Evolutionary conservation across 129 eudicot species (phyloP).

Genomic region (Saussurea involucrata): DNA sequence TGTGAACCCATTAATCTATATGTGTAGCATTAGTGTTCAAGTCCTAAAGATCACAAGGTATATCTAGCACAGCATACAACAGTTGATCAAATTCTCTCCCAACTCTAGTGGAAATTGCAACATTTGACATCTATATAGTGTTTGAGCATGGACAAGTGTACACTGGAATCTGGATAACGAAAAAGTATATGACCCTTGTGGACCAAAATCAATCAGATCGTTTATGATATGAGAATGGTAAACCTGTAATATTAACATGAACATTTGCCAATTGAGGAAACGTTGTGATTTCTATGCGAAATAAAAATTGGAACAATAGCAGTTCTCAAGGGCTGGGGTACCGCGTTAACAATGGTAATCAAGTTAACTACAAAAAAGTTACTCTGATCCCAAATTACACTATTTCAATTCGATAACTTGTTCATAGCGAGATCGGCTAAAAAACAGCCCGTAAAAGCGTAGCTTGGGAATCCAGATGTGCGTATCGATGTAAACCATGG

Average conservation of each 20-base stretch:
- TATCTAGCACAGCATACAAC: too few relatives aligned
- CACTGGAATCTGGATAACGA: background rate
- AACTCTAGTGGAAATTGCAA: background rate
- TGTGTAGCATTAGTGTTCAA: background rate
- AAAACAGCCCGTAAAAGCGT: background rate
- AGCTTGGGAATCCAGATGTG: background rate
- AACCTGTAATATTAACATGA: background rate
- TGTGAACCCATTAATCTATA: background rate
- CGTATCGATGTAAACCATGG: background rate
- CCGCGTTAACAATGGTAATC: background rate
- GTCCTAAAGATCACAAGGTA: background rate
- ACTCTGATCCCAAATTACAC: background rate
- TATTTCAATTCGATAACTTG: background rate
- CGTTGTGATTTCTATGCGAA: background rate
- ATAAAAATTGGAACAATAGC: background rate
- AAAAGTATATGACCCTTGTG: background rate
- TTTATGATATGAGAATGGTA: background rate
- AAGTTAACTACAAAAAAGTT: background rate
- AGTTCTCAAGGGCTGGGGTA: background rate
- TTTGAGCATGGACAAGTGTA: background rate
- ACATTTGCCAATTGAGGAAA: background rate
- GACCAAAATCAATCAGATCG: slow-evolving; percentile 8
- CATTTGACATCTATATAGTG: background rate
- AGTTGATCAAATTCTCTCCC: background rate
- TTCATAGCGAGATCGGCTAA: background rate